These are phyloP conservation scores for Lactarius indigo DNA, from an alignment of 768 basidiomycete species.

Conservation along the genomic window DNA sequence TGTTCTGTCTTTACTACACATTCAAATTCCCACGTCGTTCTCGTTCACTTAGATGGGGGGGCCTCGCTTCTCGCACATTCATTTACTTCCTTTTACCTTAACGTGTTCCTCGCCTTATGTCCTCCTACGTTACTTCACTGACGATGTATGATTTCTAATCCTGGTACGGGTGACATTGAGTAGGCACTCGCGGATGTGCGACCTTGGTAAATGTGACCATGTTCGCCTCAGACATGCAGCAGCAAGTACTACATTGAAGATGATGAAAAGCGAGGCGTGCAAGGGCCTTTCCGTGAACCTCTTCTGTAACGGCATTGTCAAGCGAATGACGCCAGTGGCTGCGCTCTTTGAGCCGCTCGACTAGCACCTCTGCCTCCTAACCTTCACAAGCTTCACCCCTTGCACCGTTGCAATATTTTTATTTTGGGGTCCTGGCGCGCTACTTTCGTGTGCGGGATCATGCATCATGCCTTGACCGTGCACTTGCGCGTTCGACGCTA, in stretches of 20 bases:
- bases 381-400: too few species aligned
- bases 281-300: too few species aligned
- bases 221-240: not conserved
- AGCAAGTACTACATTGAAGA: not conserved
- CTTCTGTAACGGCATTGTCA: too few species aligned
- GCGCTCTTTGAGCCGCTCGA: too few species aligned
- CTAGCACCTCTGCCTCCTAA: too few species aligned
- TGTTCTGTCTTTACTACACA: not conserved
- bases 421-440: too few species aligned
- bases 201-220: not conserved
- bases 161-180: not conserved
- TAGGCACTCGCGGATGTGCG: not conserved
- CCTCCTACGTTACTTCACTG: constrained; percentile 1
- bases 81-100: not conserved
- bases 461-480: too few species aligned
- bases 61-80: not conserved
- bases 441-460: too few species aligned
- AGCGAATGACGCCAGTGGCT: too few species aligned
- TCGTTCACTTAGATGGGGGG: constrained; percentile 6
- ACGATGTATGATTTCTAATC: constrained; percentile 9
- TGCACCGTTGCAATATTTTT: too few species aligned
- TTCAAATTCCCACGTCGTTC: not conserved
- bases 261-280: too few species aligned
- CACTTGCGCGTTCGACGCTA: too few species aligned
- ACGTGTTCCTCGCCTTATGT: constrained; percentile 6